Evolutionary conservation across 1,139 yeast species (phyloP), one percentile per base, ranked within the genome.

Genomic region (Hyphopichia wangnamkhiaoensis): DNA sequence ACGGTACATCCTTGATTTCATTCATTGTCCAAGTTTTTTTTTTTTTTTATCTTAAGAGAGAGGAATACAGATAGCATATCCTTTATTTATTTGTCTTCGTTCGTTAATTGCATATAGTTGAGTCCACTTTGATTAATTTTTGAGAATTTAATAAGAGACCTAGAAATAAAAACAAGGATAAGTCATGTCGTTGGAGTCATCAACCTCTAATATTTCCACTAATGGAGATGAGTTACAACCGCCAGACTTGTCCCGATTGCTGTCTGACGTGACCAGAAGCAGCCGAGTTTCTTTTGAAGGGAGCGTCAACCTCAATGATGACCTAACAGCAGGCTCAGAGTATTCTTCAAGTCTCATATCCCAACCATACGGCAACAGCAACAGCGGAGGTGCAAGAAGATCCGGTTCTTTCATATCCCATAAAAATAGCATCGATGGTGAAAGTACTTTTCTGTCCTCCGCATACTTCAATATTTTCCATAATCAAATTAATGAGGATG

Each of bases 341-440:
- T 53, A 53, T 42, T 54, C 58, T 7, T 45, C 50, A 12, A 52
- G 59, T 27, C 43, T 41, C 43, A 38, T 47, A 16, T 46, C 49
- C 25, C 59, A 47, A 20, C 40, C 35, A 4, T 26, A 29, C 44
- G 50, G 20, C 38, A 37, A 29, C 41, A 39, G 42, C 45, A 41
- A 37, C 26, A 41, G 26, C 39, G 31, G 43, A 34, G n/a, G 12
- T 24, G 19, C 20, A 16, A 53, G 47, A 39, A 45, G 53, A 41
- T 42, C 59, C 2, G 64, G 58, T 10, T 57, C 62, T 12, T 40
- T 45, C 8, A 42, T 52, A 4, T 65, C 71, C 3, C 50, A 58
- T 38, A 52, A 71, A 37, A 59, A 60, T 34, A 67, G 74, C 45
- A 56, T 68, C 13, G 77, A 71, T 42, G 68, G 53, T 14, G 74